Base-by-base conservation (phyloP, 1,139 yeast species). In the Yamadazyma sp. region DNA sequence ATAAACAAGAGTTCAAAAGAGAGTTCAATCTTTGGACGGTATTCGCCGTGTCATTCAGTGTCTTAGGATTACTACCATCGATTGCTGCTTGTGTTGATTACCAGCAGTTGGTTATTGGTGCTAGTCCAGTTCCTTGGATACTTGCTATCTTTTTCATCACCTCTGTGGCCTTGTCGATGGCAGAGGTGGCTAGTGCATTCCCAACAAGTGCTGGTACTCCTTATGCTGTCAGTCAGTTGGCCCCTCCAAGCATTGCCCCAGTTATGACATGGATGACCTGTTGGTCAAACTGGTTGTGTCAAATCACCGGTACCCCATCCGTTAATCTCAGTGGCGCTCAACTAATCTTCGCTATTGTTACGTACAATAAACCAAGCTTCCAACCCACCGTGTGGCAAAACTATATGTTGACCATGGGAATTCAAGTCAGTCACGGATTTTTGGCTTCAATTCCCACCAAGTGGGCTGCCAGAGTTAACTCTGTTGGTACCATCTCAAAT, bases 1-100 rank as follows among this genome's bases (percentile, higher is more conserved):
- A 84, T 56, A 80, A 80, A 53, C 86, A 79, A 48, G 90, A 84
- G 53, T 79, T 84, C 57, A 78, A 78, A 52, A 76, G 92, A 56
- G 87, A 84, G 48, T 80, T 81, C 46, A 71, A 79, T 4, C 55
- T 80, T 18, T 73, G 79, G 66, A 71, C 86, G 4, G 74, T 83
- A 1, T 76, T 83, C 44, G 78, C 82, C 29, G 86, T 82, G 20
- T 81, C 88, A 11, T 84, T 84, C 60, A 78, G 86, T 11, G 86
- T 84, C 38, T 69, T 84, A 53, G 86, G 89, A 6, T 66, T 84
- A 40, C 67, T 84, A 39, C 90, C 92, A 2, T 82, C 88, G 9
- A 78, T 83, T 46, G 85, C 74, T 31, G 78, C 80, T 26, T 75
- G 76, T 43, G 70, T 73, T 50, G 67, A 70, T 57, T 78, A 78